Base-by-base conservation (phyloP, 2,329 filamentous ascomycete species). In the Phialemonium atrogriseum region DNA sequence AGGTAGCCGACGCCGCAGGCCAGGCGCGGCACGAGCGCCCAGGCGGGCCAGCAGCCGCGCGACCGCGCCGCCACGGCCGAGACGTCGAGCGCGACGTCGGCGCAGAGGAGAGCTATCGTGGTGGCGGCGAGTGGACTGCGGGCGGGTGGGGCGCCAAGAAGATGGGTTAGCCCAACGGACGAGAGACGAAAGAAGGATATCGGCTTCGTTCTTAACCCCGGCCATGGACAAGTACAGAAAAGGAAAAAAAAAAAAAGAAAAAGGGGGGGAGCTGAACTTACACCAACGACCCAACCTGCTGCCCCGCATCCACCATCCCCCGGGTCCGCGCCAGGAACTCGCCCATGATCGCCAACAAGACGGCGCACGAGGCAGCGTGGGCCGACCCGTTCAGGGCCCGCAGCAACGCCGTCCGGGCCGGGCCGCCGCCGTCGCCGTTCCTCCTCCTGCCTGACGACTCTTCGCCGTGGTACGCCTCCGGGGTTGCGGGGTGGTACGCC, bases 41-140 rank as follows among this genome's bases (percentile, higher is more conserved):
- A 52, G 18, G 43, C 46, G 7, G 48, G 44, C 49, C 55, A 56
- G 7, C 45, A 44, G 22, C 37, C 45, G 30, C 52, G 45, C 24
- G 49, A 42, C 27, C 51, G 44, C 10, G 48, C 42, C 17, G n/a
- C n/a, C n/a, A 62, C 51, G 15, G 52, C 51, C 33, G 49, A 40
- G 24, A 56, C 38, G 38, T 61, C 58, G 33, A 63, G 49, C 12
- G 50, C 32, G n/a, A 52, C 42, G 37, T 64, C 59, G 17, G 48
- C 23, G 17, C 35, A 37, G 7, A 60, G 46, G n/a, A 58, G 36
- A 7, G 41, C 30, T 6, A 58, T 41, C 9, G 60, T 42, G 7
- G 49, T 37, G 7, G 54, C 36, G 13, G 54, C 55, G 29, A 43
- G 39, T 3, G 46, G 41, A 14, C 54, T 58, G 25, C 18, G 16